phyloP scores from a whole-genome alignment of 2,329 filamentous ascomycete genomes.

The Harringtonia aguacate region DNA sequence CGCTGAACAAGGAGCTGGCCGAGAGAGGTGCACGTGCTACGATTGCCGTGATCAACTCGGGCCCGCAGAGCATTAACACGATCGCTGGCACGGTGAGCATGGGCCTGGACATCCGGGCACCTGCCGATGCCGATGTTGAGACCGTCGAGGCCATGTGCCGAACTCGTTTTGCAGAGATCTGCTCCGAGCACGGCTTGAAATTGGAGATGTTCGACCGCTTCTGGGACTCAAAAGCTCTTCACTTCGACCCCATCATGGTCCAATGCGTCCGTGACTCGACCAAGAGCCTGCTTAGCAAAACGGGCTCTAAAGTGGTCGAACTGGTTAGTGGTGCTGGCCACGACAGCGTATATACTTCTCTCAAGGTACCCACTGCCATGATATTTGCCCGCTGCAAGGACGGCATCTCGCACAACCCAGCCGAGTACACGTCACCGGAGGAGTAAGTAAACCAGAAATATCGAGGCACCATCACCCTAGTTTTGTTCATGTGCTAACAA shows the following conservation, averaged over 20 bases:
- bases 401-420: slow-evolving; percentile 53
- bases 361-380: slow-evolving; percentile 53
- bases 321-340: slow-evolving; percentile 28
- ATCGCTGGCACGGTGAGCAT: slow-evolving; percentile 59
- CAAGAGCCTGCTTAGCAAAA: neutral
- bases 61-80: slow-evolving; percentile 62
- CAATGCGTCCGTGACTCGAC: slow-evolving; percentile 8
- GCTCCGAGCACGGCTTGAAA: slow-evolving; percentile 3
- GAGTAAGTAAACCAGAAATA: slow-evolving; percentile 28
- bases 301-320: neutral
- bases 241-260: slow-evolving; percentile 11
- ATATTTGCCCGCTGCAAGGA: slow-evolving; percentile 55
- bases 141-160: slow-evolving; percentile 33
- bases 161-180: slow-evolving; percentile 5
- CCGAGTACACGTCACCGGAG: slow-evolving; percentile 48
- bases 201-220: slow-evolving; percentile 6
- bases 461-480: neutral
- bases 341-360: slow-evolving; percentile 48
- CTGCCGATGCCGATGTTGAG: slow-evolving; percentile 42
- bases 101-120: slow-evolving; percentile 55
- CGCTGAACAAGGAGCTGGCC: slow-evolving; percentile 15
- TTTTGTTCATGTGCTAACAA: neutral
- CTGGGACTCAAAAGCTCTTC: slow-evolving; percentile 9
- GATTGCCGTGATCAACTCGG: slow-evolving; percentile 55
- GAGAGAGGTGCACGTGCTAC: slow-evolving; percentile 52